Evolutionary conservation across 345 rosid species (phyloP).

Genomic region (Atalantia buxifolia): DNA sequence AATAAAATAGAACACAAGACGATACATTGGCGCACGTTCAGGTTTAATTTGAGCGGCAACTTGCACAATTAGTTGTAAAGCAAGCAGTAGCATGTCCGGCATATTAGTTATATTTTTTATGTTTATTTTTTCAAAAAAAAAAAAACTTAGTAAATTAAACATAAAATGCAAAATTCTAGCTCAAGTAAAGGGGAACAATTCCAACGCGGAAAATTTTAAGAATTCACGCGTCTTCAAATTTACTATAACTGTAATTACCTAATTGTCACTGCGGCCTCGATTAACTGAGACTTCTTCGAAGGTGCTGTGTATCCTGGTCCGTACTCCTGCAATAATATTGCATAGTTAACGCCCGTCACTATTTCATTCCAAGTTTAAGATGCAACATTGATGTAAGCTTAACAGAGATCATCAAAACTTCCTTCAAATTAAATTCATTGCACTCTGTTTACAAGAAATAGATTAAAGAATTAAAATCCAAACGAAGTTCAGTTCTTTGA

Average conservation of each 20-base stretch:
- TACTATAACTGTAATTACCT: slow-evolving; percentile 36
- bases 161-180: background rate
- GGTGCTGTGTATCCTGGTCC: slow-evolving; percentile 70
- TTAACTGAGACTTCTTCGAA: slow-evolving; percentile 48
- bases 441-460: background rate
- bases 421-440: background rate
- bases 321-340: slow-evolving; percentile 48
- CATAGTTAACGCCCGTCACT: background rate
- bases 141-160: background rate
- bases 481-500: background rate
- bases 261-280: slow-evolving; percentile 54
- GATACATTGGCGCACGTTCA: background rate
- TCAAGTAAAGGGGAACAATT: background rate
- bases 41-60: background rate
- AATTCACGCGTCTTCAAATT: background rate
- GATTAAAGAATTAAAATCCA: background rate
- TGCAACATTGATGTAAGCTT: background rate
- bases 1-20: background rate
- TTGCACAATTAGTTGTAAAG: slow-evolving; percentile 24
- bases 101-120: background rate
- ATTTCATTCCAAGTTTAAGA: background rate
- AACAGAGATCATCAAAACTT: background rate
- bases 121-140: too few species aligned
- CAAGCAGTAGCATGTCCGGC: slow-evolving; percentile 24
- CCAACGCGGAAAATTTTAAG: background rate